Evolutionary conservation across 2,329 filamentous ascomycete genomes (phyloP), one percentile per base, ranked within the genome.

Genomic region (Thielaviopsis musarum): DNA sequence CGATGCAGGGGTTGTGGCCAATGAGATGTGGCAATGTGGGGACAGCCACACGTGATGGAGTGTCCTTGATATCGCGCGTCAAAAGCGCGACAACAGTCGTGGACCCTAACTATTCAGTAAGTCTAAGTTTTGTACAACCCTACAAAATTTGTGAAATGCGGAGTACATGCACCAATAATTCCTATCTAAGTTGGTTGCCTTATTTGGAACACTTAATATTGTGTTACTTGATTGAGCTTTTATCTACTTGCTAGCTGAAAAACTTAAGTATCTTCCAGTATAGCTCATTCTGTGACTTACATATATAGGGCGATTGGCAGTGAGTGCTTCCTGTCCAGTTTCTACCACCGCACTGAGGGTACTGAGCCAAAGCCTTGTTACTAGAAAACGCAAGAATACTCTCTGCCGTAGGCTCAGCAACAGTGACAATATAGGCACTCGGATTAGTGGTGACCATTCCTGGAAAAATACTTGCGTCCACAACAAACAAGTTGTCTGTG

Each of bases 401-500:
- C 19, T 74, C 73, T 4, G 76, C 76, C 9, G 82, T 82, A 51
- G 77, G 75, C 72, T 87, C 84, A 19, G 82, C 78, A 19, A 77
- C 81, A 41, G 82, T 74, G 67, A 86, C 81, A 64, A 86, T 80
- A 48, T 81, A 77, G 1, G 81, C 77, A 54, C 80, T 79, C 1
- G 84, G 85, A 70, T 88, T 88, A 19, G 82, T 81, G 0, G 82
- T 82, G 2, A 82, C 76, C 64, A 86, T 79, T 63, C 84, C 84
- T 0, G 84, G 83, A 71, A 86, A 84, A 65, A 87, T 82, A 62
- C 78, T 79, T 0, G 79, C 83, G 65, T 87, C 83, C 3, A 87
- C 80, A 15, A 86, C 78, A 65, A 82, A 85, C 52, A 85, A 72
- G 69, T 86, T 85, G 65, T 85, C 80, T 0, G 79, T 85, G 45